Base-by-base conservation (phyloP, 345 rosid genomes). In the Aurinia saxatilis region DNA sequence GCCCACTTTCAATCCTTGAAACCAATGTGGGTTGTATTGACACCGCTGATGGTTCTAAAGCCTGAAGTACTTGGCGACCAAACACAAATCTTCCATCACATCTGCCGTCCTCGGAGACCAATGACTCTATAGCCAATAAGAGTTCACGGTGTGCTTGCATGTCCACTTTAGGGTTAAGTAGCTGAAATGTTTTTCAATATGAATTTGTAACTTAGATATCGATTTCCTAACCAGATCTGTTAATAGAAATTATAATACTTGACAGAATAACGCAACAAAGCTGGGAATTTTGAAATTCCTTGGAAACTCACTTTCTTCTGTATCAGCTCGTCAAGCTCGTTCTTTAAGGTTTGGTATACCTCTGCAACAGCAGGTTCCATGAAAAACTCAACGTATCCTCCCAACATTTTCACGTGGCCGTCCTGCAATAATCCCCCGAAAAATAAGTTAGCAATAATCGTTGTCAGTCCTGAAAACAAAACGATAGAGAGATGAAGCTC, bases 381-480 rank as follows among this genome's bases (percentile, higher is more conserved):
- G 79, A 83, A 92, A 71, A 92, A 86, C 64, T 92, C 98, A 73
- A 92, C 57, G 68, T 77, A 92, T 23, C 96, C 98, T 63, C 89
- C 96, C 76, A 88, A 60, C 96, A 92, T 86, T 79, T 86, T 88
- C 83, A 92, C 50, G 75, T 85, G 93, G 47, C 98, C 98, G 66
- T 79, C 89, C 98, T 88, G 77, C 60, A 30, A 39, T 54, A 47
- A 57, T 14, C 0, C 21, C 17, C 47, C 52, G n/a, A 34, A 40
- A 66, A 58, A 38, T 42, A 61, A 25, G 30, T 59, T 59, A 10
- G 23, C 27, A 21, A 41, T 35, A 38, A 33, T 30, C 56, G 4
- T 17, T 31, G 41, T 37, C 34, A 56, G 16, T 11, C 46, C 17
- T 38, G 40, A 23, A 33, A 57, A 57, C 41, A 41, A 63, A 60